phyloP scores from a whole-genome alignment of 192 early-diverging fungal genomes.

The Coemansia sp. region DNA sequence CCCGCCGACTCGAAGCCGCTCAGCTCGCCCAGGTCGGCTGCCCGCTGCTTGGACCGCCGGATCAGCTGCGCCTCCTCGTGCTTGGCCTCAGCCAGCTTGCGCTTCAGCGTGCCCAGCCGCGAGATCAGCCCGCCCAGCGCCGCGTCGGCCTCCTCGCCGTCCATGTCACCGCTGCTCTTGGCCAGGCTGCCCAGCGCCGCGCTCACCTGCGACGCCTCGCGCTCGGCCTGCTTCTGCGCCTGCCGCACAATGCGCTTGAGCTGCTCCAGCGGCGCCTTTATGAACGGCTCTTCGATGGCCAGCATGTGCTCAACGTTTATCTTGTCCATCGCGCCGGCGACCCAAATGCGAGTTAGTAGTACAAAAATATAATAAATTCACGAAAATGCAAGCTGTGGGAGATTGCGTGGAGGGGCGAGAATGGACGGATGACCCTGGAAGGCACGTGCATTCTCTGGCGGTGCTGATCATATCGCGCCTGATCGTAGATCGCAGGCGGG shows the following conservation, averaged over 20 bases:
- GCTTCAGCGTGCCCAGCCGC: conserved; percentile 66
- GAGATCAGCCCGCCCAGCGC: conserved; percentile 63
- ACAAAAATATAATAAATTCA: conserved; percentile 1
- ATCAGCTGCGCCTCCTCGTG: conserved; percentile 69
- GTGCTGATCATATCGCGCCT: background rate
- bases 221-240: conserved; percentile 79
- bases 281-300: conserved; percentile 87
- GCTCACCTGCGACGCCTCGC: conserved; percentile 56
- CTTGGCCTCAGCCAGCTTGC: conserved; percentile 77
- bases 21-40: conserved; percentile 76
- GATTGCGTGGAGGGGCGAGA: too few species aligned
- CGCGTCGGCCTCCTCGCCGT: conserved; percentile 53
- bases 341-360: background rate
- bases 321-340: conserved; percentile 56
- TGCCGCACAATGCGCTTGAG: conserved; percentile 66
- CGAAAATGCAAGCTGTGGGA: background rate
- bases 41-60: conserved; percentile 64
- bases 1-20: conserved; percentile 59
- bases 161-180: conserved; percentile 40
- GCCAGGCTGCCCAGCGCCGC: conserved; percentile 13
- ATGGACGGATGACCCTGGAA: too few species aligned
- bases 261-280: conserved; percentile 92
- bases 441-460: conserved; percentile 12
- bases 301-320: conserved; percentile 76
- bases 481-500: too few species aligned